phyloP scores from a whole-genome alignment of 1,284 basidiomycete genomes.

The Sporisorium scitamineum region DNA sequence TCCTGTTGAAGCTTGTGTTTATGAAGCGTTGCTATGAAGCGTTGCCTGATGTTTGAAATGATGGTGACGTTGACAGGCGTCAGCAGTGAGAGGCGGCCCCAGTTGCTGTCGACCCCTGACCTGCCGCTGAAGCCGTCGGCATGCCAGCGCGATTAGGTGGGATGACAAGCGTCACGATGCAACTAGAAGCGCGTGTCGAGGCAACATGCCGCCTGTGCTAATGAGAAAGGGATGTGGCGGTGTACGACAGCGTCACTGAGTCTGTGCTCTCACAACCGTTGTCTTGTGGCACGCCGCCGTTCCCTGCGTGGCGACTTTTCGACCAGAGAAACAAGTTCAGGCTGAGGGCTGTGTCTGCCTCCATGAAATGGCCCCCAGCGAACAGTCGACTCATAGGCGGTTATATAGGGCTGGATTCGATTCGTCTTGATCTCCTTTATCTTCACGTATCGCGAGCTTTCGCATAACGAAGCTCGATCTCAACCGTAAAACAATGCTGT shows the following conservation, averaged over 20 bases:
- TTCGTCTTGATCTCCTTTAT: background rate
- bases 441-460: background rate
- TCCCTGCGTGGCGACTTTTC: too few relatives aligned
- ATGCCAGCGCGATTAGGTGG: background rate
- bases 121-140: background rate
- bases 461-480: background rate
- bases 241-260: background rate
- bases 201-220: too few relatives aligned
- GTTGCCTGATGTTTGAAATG: too few relatives aligned
- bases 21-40: background rate
- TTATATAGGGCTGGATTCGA: too few relatives aligned
- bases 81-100: too few relatives aligned
- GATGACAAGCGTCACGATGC: background rate
- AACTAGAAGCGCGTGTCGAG: background rate
- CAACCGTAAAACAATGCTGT: background rate
- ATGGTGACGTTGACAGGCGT: too few relatives aligned
- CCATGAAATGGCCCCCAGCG: too few relatives aligned
- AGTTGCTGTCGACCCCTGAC: background rate
- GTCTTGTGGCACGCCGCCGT: too few relatives aligned
- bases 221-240: background rate
- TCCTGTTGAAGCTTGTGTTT: background rate
- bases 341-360: too few relatives aligned
- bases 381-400: too few relatives aligned
- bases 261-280: background rate
- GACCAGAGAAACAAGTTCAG: too few relatives aligned